Conservation (phyloP, 768 basidiomycete genomes). For the Lentinula raphanica region DNA sequence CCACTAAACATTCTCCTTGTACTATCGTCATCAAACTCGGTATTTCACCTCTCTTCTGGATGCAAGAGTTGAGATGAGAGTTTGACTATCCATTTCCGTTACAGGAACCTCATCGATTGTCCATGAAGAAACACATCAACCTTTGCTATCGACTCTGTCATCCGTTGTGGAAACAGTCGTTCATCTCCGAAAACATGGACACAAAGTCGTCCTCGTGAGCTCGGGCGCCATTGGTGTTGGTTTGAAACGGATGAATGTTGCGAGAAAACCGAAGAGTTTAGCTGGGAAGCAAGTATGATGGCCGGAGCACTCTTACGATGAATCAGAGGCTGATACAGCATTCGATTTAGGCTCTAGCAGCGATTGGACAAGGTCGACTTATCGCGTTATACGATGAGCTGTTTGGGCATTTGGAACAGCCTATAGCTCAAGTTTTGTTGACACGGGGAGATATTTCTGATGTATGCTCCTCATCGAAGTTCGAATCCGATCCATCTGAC, state of each 20-base stretch:
- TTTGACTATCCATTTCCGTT: constrained; percentile 13
- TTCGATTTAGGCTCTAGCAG: constrained; percentile 76
- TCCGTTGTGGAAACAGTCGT: constrained; percentile 89
- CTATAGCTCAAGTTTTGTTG: constrained; percentile 90
- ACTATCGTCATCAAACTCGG: constrained; percentile 88
- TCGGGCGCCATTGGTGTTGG: constrained; percentile 99
- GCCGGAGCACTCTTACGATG: not conserved
- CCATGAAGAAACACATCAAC: constrained; percentile 88
- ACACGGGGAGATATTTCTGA: constrained; percentile 97
- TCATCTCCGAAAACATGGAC: constrained; percentile 69
- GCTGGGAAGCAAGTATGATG: constrained; percentile 85
- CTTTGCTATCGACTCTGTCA: constrained; percentile 86
- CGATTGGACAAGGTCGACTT: constrained; percentile 93
- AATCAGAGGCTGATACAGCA: not conserved
- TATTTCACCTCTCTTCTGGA: too few relatives aligned
- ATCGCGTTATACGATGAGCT: constrained; percentile 98
- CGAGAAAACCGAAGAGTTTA: constrained; percentile 74
- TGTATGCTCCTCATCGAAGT: constrained; percentile 39
- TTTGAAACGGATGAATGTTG: constrained; percentile 82
- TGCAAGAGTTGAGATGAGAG: too few relatives aligned
- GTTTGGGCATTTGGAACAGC: constrained; percentile 89
- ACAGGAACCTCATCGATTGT: constrained; percentile 95
- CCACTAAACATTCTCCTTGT: not conserved
- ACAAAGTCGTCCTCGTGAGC: constrained; percentile 92
- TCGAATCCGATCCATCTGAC: not conserved